Evolutionary conservation across 495 filamentous ascomycete species (phyloP).

Genomic region (Cercophora sp.): DNA sequence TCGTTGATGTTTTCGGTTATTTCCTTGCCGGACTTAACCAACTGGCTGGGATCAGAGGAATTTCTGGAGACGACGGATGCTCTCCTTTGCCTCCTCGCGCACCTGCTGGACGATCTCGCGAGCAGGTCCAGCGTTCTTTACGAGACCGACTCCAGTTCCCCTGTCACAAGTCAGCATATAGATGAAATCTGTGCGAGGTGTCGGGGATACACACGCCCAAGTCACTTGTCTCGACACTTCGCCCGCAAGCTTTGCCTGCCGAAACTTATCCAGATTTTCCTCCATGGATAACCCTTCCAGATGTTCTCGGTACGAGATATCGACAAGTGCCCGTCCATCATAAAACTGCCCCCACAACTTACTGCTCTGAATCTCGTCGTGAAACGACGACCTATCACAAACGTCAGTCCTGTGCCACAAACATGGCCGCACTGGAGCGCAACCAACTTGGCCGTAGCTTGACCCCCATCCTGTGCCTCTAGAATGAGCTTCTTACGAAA

Average conservation of each 20-base stretch:
- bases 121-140: slow-evolving; percentile 64
- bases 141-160: slow-evolving; percentile 56
- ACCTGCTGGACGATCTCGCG: slow-evolving; percentile 66
- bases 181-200: background rate
- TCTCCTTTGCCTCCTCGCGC: slow-evolving; percentile 59
- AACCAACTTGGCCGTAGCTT: slow-evolving; percentile 53
- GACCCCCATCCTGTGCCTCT: slow-evolving; percentile 58
- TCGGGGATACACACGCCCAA: slow-evolving; percentile 50
- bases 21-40: background rate
- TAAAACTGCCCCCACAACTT: slow-evolving; percentile 62
- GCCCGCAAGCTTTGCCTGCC: slow-evolving; percentile 39
- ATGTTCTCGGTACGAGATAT: slow-evolving; percentile 55
- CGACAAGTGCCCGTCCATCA: slow-evolving; percentile 61
- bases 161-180: slow-evolving; percentile 12
- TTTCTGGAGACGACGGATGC: slow-evolving; percentile 24
- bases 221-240: slow-evolving; percentile 32
- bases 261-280: slow-evolving; percentile 57
- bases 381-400: slow-evolving; percentile 52
- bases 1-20: too few species aligned
- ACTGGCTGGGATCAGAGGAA: background rate
- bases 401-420: background rate
- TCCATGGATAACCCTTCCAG: slow-evolving; percentile 48
- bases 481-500: slow-evolving; percentile 62
- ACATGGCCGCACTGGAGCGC: background rate
- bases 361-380: slow-evolving; percentile 65